phyloP scores from a whole-genome alignment of 768 basidiomycete genomes.

The Mrakia gelida region DNA sequence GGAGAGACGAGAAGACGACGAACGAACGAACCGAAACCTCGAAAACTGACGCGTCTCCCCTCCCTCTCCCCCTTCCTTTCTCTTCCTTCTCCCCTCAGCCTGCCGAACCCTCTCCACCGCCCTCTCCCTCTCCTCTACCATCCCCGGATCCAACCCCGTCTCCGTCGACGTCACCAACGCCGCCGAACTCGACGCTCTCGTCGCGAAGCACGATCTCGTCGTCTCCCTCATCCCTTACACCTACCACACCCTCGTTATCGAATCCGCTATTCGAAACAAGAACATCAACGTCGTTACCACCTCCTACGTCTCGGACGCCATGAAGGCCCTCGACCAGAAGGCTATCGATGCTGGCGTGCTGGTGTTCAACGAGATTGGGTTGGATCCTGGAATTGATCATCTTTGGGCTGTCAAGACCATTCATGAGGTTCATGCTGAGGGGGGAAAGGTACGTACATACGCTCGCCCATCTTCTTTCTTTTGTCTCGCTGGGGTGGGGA shows the following conservation, averaged over 20 bases:
- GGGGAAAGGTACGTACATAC: conserved; percentile 80
- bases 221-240: conserved; percentile 96
- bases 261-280: conserved; percentile 82
- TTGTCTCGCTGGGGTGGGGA: neutral
- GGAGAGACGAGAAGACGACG: neutral
- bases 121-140: conserved; percentile 59
- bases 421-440: conserved; percentile 84
- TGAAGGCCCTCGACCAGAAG: conserved; percentile 76
- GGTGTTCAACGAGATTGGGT: conserved; percentile 95
- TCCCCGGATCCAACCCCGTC: conserved; percentile 66
- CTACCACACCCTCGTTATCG: conserved; percentile 81
- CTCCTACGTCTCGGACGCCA: conserved; percentile 85
- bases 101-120: conserved; percentile 82
- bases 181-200: conserved; percentile 67
- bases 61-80: neutral
- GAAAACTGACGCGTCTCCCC: neutral
- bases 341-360: conserved; percentile 84
- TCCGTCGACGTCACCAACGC: conserved; percentile 73
- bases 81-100: conserved; percentile 48
- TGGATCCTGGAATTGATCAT: conserved; percentile 93
- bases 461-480: neutral
- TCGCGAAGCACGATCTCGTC: conserved; percentile 85
- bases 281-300: conserved; percentile 87
- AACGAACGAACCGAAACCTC: neutral
- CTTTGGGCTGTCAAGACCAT: conserved; percentile 92